A percentile compares a stretch with the other conserved stretches of the same genome.
These are phyloP conservation scores for Kitagawia praeruptora DNA, from an alignment of 129 eudicot genomes.

Conservation along the genomic window DNA sequence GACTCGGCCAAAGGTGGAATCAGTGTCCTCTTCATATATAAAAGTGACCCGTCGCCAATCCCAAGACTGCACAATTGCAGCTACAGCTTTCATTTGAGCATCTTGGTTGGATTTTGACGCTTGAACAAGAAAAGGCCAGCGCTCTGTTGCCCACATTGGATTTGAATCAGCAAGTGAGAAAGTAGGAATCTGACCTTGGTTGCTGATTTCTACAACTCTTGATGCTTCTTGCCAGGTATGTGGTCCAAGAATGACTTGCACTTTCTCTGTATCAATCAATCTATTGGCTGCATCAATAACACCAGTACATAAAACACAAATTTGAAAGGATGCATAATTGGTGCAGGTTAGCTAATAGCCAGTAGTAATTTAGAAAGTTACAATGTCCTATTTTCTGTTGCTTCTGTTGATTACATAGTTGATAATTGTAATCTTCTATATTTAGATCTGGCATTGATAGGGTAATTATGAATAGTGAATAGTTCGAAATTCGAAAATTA, in stretches of 20 bases:
- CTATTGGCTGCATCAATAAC: slow-evolving; percentile 33
- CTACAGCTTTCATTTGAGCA: slow-evolving; percentile 41
- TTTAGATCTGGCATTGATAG: background rate
- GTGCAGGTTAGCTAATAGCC: background rate
- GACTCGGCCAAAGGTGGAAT: slow-evolving; percentile 22
- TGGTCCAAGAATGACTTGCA: slow-evolving; percentile 51
- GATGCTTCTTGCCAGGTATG: slow-evolving; percentile 39
- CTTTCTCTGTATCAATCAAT: slow-evolving; percentile 28
- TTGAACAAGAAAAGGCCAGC: slow-evolving; percentile 42
- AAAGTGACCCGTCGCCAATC: slow-evolving; percentile 30
- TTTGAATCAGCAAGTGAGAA: slow-evolving; percentile 39
- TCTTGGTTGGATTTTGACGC: slow-evolving; percentile 30
- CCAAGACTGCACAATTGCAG: slow-evolving; percentile 32
- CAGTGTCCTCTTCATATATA: slow-evolving; percentile 30
- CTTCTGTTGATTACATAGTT: background rate
- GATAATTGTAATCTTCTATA: background rate
- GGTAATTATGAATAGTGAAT: background rate
- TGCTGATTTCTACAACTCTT: slow-evolving; percentile 31
- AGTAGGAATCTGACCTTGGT: slow-evolving; percentile 31
- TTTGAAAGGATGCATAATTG: background rate
- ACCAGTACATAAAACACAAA: background rate
- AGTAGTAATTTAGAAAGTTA: background rate
- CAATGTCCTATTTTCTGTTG: background rate
- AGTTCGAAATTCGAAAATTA: no score
- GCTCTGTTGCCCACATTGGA: slow-evolving; percentile 35